Base-by-base conservation (phyloP, 345 rosid species). In the Arabis hirsuta region DNA sequence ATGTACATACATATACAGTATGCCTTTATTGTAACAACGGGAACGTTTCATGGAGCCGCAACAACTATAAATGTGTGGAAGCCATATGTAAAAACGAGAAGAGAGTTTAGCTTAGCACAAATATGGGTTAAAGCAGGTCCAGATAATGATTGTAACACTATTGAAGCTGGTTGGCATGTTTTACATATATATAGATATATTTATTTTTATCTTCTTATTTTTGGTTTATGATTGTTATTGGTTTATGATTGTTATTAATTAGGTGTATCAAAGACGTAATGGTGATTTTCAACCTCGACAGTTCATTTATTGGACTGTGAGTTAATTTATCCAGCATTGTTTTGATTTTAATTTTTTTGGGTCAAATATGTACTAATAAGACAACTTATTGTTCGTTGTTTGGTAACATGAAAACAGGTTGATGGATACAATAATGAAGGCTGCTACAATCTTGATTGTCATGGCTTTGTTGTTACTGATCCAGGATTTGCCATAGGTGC, bases 241-340 rank as follows among this genome's bases (percentile, higher is more conserved):
- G 12, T 53, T 2, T 6, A 1, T 5, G 12, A 13, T 12, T 22
- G 3, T 22, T 22, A 41, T 5, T 41, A 22, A 41, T 16, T 55
- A 6, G 58, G 65, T 67, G 12, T 72, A 50, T 11, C 55, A 65
- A 42, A 53, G 12, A 5, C 0, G 0, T 1, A 14, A 48, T 12
- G 29, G 3, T 3, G 64, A 67, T 31, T 20, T 38, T 0, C 2
- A 62, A 0, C 32, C 80, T n/a, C 48, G 76, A 58, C 6, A 19
- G 12, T 84, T 80, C 62, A 6, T 41, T 13, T 81, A 50, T 14
- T 81, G 81, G 83, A 83, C 82, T 1, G 82, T 82, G 19, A 82
- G 78, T 68, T 52, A 8, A 9, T 27, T 1, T 29, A 0, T 11
- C 2, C 10, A 4, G 12, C 8, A 1, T n/a, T 5, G 2, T 47